Percentiles rank a stretch among this genome's conserved stretches.
Evolutionary conservation across 2,329 filamentous ascomycete species (phyloP).

Genomic region (Alternaria ventricosa): DNA sequence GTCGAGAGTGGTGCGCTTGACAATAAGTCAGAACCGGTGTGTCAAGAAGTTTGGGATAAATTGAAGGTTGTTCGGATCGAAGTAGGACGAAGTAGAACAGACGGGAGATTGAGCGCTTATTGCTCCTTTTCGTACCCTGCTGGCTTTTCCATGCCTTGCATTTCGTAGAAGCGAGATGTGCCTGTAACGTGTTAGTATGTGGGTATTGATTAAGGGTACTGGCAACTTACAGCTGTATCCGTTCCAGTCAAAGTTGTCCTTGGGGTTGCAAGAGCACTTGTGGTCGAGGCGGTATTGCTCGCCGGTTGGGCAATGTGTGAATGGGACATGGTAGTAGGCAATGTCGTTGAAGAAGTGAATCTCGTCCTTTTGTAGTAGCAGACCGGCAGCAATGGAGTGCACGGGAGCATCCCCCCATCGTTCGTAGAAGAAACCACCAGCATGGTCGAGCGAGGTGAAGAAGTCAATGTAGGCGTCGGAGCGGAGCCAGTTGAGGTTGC

Average conservation of each 20-base stretch:
- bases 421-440: slow-evolving; percentile 98
- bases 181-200: slow-evolving; percentile 63
- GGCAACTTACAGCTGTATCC: slow-evolving; percentile 85
- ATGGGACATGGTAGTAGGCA: slow-evolving; percentile 96
- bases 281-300: slow-evolving; percentile 83
- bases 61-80: slow-evolving; percentile 6
- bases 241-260: slow-evolving; percentile 99
- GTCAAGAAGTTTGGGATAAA: slow-evolving; percentile 1
- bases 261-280: slow-evolving; percentile 93
- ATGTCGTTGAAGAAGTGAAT: slow-evolving; percentile 99
- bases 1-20: slow-evolving; percentile 38
- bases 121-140: slow-evolving; percentile 80
- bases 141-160: slow-evolving; percentile 82
- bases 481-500: slow-evolving; percentile 90
- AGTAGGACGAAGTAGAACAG: neutral
- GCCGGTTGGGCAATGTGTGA: slow-evolving; percentile 94
- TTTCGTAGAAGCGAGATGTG: slow-evolving; percentile 84
- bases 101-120: slow-evolving; percentile 33
- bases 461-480: slow-evolving; percentile 88
- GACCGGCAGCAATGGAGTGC: slow-evolving; percentile 90
- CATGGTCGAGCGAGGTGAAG: slow-evolving; percentile 85
- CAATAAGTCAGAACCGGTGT: slow-evolving; percentile 33
- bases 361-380: slow-evolving; percentile 90
- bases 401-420: slow-evolving; percentile 97
- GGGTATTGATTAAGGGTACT: neutral